These are phyloP conservation scores for Limonium bicolor DNA, from an alignment of 148 eudicot species.

Conservation along the genomic window DNA sequence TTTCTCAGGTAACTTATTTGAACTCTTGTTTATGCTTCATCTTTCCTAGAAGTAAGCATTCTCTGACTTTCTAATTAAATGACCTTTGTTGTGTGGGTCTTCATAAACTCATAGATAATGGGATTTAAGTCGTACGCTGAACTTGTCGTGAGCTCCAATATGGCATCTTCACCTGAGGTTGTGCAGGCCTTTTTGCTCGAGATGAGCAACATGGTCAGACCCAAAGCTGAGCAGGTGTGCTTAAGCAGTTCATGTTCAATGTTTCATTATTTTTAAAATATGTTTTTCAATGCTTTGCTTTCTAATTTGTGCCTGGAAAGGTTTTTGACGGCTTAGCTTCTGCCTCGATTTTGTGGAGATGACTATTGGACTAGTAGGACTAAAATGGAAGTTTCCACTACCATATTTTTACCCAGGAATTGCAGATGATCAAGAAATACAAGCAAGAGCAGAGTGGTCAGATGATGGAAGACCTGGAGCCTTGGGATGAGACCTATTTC, in stretches of 20 bases:
- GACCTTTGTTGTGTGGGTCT: too few relatives aligned
- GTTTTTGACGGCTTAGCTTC: too few relatives aligned
- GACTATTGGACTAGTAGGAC: too few relatives aligned
- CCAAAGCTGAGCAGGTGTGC: conserved; percentile 83
- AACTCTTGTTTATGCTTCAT: not conserved
- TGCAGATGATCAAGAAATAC: conserved; percentile 35
- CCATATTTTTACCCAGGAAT: conserved; percentile 75
- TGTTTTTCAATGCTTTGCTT: too few relatives aligned
- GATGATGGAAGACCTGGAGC: conserved; percentile 48
- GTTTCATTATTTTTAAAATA: too few relatives aligned
- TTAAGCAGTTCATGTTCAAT: too few relatives aligned
- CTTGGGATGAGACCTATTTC: conserved; percentile 91
- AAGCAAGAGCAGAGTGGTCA: conserved; percentile 46
- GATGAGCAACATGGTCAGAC: conserved; percentile 65
- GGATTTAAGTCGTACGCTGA: conserved; percentile 68
- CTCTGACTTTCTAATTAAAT: too few relatives aligned
- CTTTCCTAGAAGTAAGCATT: conserved; percentile 10
- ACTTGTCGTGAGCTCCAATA: conserved; percentile 50
- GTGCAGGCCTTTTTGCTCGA: conserved; percentile 62
- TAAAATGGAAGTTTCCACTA: too few relatives aligned
- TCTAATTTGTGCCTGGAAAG: too few relatives aligned
- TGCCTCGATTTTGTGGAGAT: too few relatives aligned
- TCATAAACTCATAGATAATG: too few relatives aligned
- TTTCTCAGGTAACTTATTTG: conserved; percentile 66
- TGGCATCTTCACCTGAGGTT: conserved; percentile 81